Conservation (phyloP, 1,284 basidiomycete species). For the Rhodotorula glutinis region DNA sequence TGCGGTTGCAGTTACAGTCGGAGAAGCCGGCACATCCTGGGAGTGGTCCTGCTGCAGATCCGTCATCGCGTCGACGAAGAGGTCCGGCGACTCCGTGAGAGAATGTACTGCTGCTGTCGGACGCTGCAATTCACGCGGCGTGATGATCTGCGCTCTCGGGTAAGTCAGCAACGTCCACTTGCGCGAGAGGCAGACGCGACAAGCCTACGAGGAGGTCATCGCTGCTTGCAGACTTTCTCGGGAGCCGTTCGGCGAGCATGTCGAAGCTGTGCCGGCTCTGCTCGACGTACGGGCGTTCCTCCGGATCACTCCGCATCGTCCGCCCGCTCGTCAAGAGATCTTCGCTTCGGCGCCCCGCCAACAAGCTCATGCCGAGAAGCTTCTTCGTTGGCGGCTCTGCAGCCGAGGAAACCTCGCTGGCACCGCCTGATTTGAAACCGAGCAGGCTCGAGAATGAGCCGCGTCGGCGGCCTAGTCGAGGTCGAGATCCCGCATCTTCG, state of each 20-base stretch:
- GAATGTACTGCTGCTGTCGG: neutral
- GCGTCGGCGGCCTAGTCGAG: slow-evolving; percentile 8
- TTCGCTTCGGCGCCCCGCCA: slow-evolving; percentile 31
- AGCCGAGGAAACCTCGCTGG: neutral
- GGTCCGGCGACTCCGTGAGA: too few species aligned
- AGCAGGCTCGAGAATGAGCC: slow-evolving; percentile 24
- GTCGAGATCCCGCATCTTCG: neutral
- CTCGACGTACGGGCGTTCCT: neutral
- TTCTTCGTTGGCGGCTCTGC: slow-evolving; percentile 6
- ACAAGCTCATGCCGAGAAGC: slow-evolving; percentile 34
- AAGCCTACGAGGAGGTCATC: slow-evolving; percentile 36
- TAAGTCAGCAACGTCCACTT: too few species aligned
- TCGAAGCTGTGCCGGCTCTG: slow-evolving; percentile 26
- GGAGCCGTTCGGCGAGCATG: slow-evolving; percentile 12
- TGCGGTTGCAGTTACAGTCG: neutral
- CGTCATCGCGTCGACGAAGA: too few species aligned
- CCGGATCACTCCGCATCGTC: neutral
- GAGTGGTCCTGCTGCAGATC: too few species aligned
- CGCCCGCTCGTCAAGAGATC: slow-evolving; percentile 27
- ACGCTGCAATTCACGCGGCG: neutral
- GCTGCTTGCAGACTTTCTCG: slow-evolving; percentile 22
- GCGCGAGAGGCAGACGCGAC: too few species aligned
- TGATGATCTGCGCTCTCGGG: neutral
- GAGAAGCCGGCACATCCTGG: neutral
- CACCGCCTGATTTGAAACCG: slow-evolving; percentile 4